Evolutionary conservation across 208 protist genomes (phyloP).

Genomic region (Naegleria gruberi): DNA sequence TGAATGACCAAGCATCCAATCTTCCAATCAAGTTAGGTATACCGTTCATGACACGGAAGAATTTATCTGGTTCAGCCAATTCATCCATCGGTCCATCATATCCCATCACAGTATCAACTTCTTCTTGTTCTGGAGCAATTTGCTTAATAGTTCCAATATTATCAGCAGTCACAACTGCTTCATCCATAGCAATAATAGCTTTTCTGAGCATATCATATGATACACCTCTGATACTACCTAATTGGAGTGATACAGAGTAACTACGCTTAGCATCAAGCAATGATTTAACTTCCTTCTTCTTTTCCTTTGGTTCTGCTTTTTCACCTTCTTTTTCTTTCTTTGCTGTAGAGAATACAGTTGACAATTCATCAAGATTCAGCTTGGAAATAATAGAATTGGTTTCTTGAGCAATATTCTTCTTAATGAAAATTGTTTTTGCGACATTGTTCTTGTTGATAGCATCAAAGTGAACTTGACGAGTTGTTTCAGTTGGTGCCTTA

Average conservation of each 20-base stretch:
- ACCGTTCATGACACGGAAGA: slow-evolving; percentile 32
- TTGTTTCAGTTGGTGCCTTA: background rate
- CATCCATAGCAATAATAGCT: background rate
- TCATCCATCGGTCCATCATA: slow-evolving; percentile 1
- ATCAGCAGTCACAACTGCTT: background rate
- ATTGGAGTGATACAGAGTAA: background rate
- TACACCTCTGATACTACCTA: background rate
- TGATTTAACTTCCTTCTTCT: background rate
- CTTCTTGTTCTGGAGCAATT: slow-evolving; percentile 16
- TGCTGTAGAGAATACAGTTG: background rate
- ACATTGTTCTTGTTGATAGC: background rate
- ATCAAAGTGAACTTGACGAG: background rate
- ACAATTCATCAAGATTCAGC: background rate
- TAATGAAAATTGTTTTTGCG: slow-evolving; percentile 3
- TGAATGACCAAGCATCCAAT: slow-evolving; percentile 32
- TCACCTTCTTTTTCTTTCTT: background rate
- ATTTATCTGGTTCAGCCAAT: slow-evolving; percentile 34
- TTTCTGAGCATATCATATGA: background rate
- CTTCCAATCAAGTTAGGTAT: slow-evolving; percentile 22
- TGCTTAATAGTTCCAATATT: slow-evolving; percentile 7
- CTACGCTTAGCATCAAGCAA: background rate
- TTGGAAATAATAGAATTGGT: background rate
- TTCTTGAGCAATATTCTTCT: background rate
- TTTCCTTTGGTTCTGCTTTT: background rate
- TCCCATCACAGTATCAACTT: background rate